Percentiles rank a stretch among this genome's conserved stretches.
Conservation (phyloP, 2,329 filamentous ascomycete genomes). For the Penicillium fuscoglaucum region DNA sequence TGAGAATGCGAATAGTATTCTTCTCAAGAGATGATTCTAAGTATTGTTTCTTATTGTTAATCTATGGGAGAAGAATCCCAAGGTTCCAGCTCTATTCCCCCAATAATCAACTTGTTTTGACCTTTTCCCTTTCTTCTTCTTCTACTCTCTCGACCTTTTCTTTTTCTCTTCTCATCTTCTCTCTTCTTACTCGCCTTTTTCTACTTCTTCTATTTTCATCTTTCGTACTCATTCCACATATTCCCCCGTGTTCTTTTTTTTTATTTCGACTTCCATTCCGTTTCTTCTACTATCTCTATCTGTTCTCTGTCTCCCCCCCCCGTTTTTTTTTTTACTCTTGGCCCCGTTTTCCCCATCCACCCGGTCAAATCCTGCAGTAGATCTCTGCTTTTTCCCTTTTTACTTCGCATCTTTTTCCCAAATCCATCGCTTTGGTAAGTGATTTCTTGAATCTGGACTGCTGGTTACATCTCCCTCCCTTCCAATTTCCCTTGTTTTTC, state of each 20-base stretch:
- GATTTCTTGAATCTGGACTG: not conserved
- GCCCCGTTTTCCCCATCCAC: conserved; percentile 5
- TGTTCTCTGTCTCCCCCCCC: conserved; percentile 7
- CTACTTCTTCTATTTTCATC: not conserved
- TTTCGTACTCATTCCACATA: not conserved
- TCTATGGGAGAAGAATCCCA: not conserved
- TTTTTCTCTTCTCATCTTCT: not conserved
- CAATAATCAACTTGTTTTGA: conserved; percentile 10
- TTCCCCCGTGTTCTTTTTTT: not conserved
- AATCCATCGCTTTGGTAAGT: conserved; percentile 8
- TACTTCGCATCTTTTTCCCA: not conserved
- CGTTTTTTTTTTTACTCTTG: conserved; percentile 6
- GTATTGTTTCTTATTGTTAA: not conserved
- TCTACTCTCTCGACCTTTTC: not conserved
- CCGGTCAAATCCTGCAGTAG: conserved; percentile 24
- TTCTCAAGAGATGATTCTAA: not conserved
- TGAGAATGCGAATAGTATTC: not conserved
- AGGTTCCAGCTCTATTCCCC: conserved; percentile 1
- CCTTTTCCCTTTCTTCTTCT: conserved; percentile 4
- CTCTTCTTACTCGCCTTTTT: not conserved
- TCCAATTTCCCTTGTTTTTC: not conserved
- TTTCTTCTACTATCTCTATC: not conserved
- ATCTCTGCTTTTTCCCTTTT: conserved; percentile 3
- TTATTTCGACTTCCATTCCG: not conserved
- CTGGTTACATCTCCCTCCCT: not conserved